These are phyloP conservation scores for Globisporangium heterothallicum DNA, from an alignment of 352 stramenopile genomes.

Conservation along the genomic window DNA sequence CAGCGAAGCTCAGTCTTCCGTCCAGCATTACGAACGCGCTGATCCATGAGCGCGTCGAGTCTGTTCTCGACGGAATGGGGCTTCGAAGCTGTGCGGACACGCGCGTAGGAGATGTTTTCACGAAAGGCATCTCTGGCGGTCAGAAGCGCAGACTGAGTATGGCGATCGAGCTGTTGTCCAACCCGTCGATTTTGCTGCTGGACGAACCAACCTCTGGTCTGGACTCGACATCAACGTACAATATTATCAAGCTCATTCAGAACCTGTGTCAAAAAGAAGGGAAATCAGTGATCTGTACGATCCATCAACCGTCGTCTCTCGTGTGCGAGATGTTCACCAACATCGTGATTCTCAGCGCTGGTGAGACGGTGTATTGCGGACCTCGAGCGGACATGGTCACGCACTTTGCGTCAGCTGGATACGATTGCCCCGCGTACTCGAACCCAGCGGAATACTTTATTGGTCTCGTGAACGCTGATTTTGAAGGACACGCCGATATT, in stretches of 20 bases:
- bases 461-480: conserved; percentile 52
- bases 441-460: conserved; percentile 70
- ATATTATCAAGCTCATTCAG: conserved; percentile 79
- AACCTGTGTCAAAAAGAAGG: conserved; percentile 30
- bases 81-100: conserved; percentile 49
- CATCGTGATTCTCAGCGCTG: conserved; percentile 51
- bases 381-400: conserved; percentile 38
- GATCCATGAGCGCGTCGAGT: conserved; percentile 30
- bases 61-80: conserved; percentile 63
- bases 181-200: conserved; percentile 93
- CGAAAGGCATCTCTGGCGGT: conserved; percentile 82
- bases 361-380: conserved; percentile 88
- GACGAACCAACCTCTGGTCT: conserved; percentile 92
- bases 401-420: conserved; percentile 52
- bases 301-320: conserved; percentile 81
- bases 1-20: conserved; percentile 43
- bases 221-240: conserved; percentile 82
- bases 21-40: conserved; percentile 32
- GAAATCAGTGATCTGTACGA: conserved; percentile 75
- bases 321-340: conserved; percentile 68
- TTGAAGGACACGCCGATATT: conserved; percentile 33
- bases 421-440: conserved; percentile 56
- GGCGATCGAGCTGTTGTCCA: conserved; percentile 89
- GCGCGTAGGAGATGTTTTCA: conserved; percentile 77
- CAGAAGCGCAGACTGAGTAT: conserved; percentile 92